Conservation (phyloP, 2,329 filamentous ascomycete genomes). For the Aureobasidium pullulans region DNA sequence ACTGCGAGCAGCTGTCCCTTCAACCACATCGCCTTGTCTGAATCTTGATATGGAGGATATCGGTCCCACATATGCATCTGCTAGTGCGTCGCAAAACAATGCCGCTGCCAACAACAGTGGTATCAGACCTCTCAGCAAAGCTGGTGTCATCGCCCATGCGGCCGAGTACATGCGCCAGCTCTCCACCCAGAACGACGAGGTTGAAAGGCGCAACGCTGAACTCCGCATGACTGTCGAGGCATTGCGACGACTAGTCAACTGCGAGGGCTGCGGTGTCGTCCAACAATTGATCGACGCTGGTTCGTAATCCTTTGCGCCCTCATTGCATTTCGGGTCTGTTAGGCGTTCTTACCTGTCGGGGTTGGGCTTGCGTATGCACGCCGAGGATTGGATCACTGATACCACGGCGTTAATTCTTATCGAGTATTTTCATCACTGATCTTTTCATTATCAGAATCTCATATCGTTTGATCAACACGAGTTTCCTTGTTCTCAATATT, state of each 20-base stretch:
- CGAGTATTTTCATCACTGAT: background rate
- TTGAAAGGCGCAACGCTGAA: slow-evolving; percentile 32
- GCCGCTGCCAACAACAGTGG: slow-evolving; percentile 20
- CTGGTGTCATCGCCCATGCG: slow-evolving; percentile 39
- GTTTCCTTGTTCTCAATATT: background rate
- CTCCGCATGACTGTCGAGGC: slow-evolving; percentile 34
- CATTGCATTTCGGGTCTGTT: background rate
- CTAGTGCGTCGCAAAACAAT: background rate
- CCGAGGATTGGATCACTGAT: background rate
- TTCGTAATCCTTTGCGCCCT: background rate
- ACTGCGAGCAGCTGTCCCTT: slow-evolving; percentile 32
- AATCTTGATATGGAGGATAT: slow-evolving; percentile 38
- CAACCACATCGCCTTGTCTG: slow-evolving; percentile 29
- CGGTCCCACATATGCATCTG: slow-evolving; percentile 15
- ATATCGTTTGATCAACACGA: background rate
- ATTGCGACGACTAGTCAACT: slow-evolving; percentile 38
- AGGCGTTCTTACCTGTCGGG: background rate
- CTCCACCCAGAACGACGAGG: slow-evolving; percentile 34
- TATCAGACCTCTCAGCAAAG: slow-evolving; percentile 36
- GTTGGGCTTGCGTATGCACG: background rate
- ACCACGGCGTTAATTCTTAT: slow-evolving; percentile 1
- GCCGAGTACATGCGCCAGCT: slow-evolving; percentile 41
- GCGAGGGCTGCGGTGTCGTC: slow-evolving; percentile 39
- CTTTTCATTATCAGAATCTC: too few species aligned
- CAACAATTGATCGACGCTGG: slow-evolving; percentile 33